Base-by-base conservation (phyloP, 2,329 filamentous ascomycete species). In the Botryosphaeria dothidea region DNA sequence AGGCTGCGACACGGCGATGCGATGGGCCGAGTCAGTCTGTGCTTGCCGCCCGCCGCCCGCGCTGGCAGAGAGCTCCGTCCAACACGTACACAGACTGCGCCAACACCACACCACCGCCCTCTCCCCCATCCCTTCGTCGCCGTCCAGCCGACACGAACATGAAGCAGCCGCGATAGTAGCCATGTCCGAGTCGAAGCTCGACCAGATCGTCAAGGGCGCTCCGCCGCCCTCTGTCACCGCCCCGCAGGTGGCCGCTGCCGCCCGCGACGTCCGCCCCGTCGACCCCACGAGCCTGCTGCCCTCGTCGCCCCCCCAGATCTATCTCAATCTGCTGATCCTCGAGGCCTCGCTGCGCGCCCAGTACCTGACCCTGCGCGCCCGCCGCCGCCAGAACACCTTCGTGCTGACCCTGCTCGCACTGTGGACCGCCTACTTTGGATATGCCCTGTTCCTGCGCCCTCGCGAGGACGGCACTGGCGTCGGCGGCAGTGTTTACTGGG, bases 301-400 rank as follows among this genome's bases (percentile, higher is more conserved):
- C n/a, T 94, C 91, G 74, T 92, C 92, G 17, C 93, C 93, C 51
- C 92, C 92, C 63, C 95, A 97, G 83, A 97, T 99, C 74, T 99
- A 99, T 81, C 88, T 99, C 72, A 99, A 99, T 79, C 90, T 99
- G 25, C 86, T 99, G 66, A 96, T 99, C 72, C 91, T 99, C 78
- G 95, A 99, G 78, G 93, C 92, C 56, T 97, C 93, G 4, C 84
- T 99, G 38, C 92, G 95, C 69, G 90, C 92, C 25, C 95, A 99
- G 73, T 98, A 96, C 79, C 88, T 99, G 65, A 92, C 93, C 68
- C 85, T 98, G 49, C 91, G 94, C 66, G 91, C 93, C 52, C 90
- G 95, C 46, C 87, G 93, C 54, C 90, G 95, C 17, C 92, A 97
- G 72, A 94, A 99, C 78, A 93, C 92, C 2, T 96, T 98, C 79